Base-by-base conservation (phyloP, 495 filamentous ascomycete species). In the Xylaria castorea region DNA sequence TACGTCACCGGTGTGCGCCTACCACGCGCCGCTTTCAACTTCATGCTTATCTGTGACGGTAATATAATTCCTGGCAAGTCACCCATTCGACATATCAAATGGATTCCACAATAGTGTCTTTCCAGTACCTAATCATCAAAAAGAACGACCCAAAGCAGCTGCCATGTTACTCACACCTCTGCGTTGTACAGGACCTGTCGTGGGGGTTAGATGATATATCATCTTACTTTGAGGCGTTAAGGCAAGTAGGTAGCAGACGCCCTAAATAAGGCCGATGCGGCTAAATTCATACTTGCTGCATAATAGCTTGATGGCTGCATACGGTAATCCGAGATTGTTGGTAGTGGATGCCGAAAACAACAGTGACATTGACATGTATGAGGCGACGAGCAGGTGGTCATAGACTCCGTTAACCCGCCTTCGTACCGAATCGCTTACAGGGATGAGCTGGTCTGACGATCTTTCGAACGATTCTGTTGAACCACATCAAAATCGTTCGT, bases 401-500 rank as follows among this genome's bases (percentile, higher is more conserved):
- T 34, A 18, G 18, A 32, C 36, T 30, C 22, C 25, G 6, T 48
- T 22, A 14, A n/a, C 32, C 44, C 34, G 11, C 34, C 42, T 57
- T 32, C 4, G 7, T 38, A 34, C 34, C 22, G 14, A 68, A 57
- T 68, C 50, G 25, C 34, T 50, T 57, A 36, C 34, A 25, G 30
- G 34, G 32, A 18, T 60, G 55, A 60, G 65, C 25, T 38, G 30
- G 48, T n/a, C 48, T 40, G 42, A 32, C 30, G 27, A 12, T 48
- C 27, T 18, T 22, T 30, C 14, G 53, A n/a, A 42, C 27, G 42
- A 25, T 62, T 62, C 9, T 30, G 57, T 50, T 25, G 57, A 62
- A 70, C 51, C 55, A 62, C 3, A 70, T 18, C 8, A 25, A 62
- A 16, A 40, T 40, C 44, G 34, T 40, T 63, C 68, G 68, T 70